phyloP scores from a whole-genome alignment of 2,329 filamentous ascomycete genomes.

The Aspergillus aculeatus region DNA sequence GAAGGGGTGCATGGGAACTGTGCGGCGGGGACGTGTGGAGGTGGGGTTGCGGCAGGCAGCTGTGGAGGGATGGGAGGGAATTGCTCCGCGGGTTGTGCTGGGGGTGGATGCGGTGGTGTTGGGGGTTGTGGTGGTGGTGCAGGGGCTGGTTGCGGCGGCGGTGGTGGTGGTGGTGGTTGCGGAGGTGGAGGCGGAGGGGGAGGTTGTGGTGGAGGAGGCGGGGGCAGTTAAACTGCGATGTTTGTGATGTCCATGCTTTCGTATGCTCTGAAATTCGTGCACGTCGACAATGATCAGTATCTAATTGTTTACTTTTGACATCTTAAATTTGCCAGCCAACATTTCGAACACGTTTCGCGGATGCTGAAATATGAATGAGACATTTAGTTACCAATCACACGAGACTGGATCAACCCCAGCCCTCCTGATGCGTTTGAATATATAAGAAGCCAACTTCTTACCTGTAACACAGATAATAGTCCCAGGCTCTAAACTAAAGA shows the following conservation, averaged over 20 bases:
- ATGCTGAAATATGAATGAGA: no score
- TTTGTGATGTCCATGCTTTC: no score
- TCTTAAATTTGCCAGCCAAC: not conserved
- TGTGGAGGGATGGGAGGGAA: conserved; percentile 41
- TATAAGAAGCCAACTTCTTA: no score
- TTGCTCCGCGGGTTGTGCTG: conserved; percentile 36
- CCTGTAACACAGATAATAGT: not conserved
- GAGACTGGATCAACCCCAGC: no score
- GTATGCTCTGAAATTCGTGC: no score
- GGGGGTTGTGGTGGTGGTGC: conserved; percentile 41
- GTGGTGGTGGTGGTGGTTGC: conserved; percentile 34
- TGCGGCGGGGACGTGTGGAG: conserved; percentile 45
- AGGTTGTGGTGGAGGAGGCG: conserved; percentile 10
- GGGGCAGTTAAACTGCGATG: no score
- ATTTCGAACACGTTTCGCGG: not conserved
- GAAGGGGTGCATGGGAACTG: conserved; percentile 49
- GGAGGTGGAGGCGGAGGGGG: conserved; percentile 9
- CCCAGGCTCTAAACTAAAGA: not conserved
- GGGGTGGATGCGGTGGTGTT: conserved; percentile 40
- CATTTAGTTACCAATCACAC: no score
- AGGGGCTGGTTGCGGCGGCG: conserved; percentile 48
- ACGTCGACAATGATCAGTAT: no score
- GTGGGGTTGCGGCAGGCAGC: conserved; percentile 45
- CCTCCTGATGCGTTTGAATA: no score
- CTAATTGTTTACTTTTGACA: no score